phyloP scores from a whole-genome alignment of 345 rosid genomes.

The Syzygium grande region DNA sequence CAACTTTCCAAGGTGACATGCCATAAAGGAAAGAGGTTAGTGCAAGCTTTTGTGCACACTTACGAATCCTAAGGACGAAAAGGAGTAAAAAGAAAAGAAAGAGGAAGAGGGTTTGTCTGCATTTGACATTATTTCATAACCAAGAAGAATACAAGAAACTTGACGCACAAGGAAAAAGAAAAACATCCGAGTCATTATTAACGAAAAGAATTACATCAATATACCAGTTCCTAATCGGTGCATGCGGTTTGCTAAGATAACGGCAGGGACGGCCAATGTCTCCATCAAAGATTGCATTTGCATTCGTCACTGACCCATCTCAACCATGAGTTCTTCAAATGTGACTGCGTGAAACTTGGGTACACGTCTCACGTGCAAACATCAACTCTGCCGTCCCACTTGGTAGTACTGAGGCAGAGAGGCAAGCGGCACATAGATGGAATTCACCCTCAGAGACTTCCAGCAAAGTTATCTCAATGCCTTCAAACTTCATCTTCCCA shows the following conservation, averaged over 20 bases:
- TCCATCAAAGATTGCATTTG: neutral
- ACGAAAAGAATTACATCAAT: neutral
- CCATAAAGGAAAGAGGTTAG: neutral
- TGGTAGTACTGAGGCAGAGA: neutral
- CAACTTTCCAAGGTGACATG: neutral
- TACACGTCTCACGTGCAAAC: neutral
- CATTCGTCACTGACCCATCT: neutral
- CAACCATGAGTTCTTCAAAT: neutral
- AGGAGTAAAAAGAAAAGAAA: no score
- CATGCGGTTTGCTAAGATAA: neutral
- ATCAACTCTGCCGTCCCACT: neutral
- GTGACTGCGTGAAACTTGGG: neutral
- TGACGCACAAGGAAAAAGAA: neutral
- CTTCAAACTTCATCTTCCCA: neutral
- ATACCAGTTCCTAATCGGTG: neutral
- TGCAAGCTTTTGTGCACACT: neutral
- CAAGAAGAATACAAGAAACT: neutral
- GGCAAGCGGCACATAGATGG: neutral
- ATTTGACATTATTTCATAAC: no score
- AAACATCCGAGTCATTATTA: neutral
- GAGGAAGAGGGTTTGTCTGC: no score
- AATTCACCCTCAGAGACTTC: neutral
- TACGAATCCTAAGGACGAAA: neutral
- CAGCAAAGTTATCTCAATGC: neutral
- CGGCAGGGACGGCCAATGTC: neutral